These are phyloP conservation scores for Gypsophila paniculata DNA, from an alignment of 179 eudicot species.

Conservation along the genomic window DNA sequence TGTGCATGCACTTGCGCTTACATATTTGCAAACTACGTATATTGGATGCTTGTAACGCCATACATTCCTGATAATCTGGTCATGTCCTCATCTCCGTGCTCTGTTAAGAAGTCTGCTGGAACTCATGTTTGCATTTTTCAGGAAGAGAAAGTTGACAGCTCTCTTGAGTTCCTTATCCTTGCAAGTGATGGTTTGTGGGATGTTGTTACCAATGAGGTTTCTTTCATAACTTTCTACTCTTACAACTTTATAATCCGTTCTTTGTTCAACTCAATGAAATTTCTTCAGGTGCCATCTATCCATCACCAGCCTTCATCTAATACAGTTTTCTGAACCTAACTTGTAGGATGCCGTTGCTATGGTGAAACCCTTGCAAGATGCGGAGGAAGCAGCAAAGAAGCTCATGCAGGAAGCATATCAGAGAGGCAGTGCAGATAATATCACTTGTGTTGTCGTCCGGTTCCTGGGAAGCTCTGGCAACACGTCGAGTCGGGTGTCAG, in stretches of 20 bases:
- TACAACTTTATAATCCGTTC: neutral
- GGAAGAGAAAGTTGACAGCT: conserved; percentile 84
- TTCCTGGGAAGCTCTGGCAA: conserved; percentile 39
- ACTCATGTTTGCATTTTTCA: conserved; percentile 25
- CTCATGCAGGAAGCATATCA: conserved; percentile 91
- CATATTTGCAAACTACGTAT: neutral
- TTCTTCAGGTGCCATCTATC: neutral
- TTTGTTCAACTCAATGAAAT: neutral
- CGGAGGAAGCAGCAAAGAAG: conserved; percentile 86
- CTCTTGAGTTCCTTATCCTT: conserved; percentile 92
- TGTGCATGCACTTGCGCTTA: neutral
- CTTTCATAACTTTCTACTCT: neutral
- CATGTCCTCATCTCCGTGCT: neutral
- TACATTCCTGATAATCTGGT: neutral
- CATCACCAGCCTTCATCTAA: neutral
- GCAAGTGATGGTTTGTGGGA: conserved; percentile 99
- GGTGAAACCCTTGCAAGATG: conserved; percentile 72
- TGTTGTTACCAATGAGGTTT: conserved; percentile 86
- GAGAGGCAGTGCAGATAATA: conserved; percentile 94
- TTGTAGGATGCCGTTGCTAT: conserved; percentile 83
- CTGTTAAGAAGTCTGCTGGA: neutral
- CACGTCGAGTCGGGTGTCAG: conserved; percentile 19
- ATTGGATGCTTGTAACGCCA: neutral
- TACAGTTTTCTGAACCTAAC: neutral
- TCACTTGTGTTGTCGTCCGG: conserved; percentile 78